Conservation (phyloP, 495 filamentous ascomycete species). For the Penicillium pulvis region DNA sequence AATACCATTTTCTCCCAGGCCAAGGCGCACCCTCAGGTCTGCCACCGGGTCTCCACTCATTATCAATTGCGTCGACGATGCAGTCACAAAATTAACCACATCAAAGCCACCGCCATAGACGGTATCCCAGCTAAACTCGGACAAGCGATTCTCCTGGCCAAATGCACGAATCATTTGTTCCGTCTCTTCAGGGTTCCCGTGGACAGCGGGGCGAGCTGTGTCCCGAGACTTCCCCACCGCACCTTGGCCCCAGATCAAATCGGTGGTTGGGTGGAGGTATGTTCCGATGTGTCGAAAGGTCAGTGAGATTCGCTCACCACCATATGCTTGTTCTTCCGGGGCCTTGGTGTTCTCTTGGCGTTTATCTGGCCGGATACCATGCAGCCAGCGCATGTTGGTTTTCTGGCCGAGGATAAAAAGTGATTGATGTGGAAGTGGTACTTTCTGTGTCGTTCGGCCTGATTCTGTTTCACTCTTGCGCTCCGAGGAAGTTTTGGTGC, state of each 20-base stretch:
- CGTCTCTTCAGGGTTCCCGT: slow-evolving; percentile 65
- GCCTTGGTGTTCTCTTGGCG: slow-evolving; percentile 65
- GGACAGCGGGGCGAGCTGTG: slow-evolving; percentile 62
- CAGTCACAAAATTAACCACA: slow-evolving; percentile 72
- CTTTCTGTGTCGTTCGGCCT: slow-evolving; percentile 59
- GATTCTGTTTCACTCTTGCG: slow-evolving; percentile 19
- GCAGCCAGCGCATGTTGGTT: slow-evolving; percentile 87
- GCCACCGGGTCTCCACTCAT: slow-evolving; percentile 54
- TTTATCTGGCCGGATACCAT: slow-evolving; percentile 87
- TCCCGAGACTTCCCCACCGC: slow-evolving; percentile 66
- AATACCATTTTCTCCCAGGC: slow-evolving; percentile 61
- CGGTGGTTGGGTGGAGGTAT: slow-evolving; percentile 63
- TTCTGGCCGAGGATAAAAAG: slow-evolving; percentile 78
- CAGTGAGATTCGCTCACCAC: slow-evolving; percentile 81
- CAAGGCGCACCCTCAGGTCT: slow-evolving; percentile 59
- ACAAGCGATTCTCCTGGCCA: slow-evolving; percentile 77
- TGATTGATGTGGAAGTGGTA: slow-evolving; percentile 83
- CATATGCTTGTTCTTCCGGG: slow-evolving; percentile 67
- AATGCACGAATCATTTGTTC: slow-evolving; percentile 77
- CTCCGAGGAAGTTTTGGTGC: slow-evolving; percentile 68
- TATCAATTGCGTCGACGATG: slow-evolving; percentile 51
- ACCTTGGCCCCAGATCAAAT: slow-evolving; percentile 88
- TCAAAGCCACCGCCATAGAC: slow-evolving; percentile 84
- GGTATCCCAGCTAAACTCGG: slow-evolving; percentile 75
- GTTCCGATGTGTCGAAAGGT: slow-evolving; percentile 93